phyloP scores from a whole-genome alignment of 2,329 filamentous ascomycete genomes.

The Aphanocladium album region DNA sequence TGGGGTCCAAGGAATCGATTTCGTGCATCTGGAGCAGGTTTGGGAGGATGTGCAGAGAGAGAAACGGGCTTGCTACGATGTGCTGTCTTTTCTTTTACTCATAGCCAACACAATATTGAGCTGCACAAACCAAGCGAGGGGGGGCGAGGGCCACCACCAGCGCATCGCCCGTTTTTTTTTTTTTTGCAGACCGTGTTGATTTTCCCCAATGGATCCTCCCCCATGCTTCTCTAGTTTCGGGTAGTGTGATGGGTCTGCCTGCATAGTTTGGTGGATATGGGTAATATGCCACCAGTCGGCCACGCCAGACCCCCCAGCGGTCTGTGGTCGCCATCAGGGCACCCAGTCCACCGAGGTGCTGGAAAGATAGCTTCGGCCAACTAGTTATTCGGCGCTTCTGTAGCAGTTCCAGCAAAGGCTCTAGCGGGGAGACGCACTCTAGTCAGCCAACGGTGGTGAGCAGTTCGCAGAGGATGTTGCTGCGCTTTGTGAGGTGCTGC shows the following conservation, averaged over 20 bases:
- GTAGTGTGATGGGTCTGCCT: not conserved
- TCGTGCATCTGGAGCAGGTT: not conserved
- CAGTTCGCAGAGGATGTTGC: no score
- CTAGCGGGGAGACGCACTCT: not conserved
- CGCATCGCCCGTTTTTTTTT: not conserved
- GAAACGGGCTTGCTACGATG: not conserved
- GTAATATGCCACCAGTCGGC: constrained; percentile 3
- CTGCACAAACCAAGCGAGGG: not conserved
- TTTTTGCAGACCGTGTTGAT: not conserved
- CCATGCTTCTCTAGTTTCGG: not conserved
- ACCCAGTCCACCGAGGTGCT: no score
- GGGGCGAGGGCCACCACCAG: not conserved
- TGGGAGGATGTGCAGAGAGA: not conserved
- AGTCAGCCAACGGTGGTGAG: not conserved
- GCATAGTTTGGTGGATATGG: not conserved
- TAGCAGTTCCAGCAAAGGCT: not conserved
- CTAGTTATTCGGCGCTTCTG: not conserved
- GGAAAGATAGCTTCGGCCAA: not conserved
- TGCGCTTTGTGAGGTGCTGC: not conserved
- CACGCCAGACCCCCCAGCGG: not conserved
- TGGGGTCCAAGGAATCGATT: not conserved
- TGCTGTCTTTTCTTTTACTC: not conserved
- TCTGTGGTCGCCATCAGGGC: not conserved
- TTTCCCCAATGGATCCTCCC: not conserved
- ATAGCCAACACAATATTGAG: not conserved